Evolutionary conservation across 2,329 filamentous ascomycete species (phyloP).

Genomic region (Didymella pomorum): DNA sequence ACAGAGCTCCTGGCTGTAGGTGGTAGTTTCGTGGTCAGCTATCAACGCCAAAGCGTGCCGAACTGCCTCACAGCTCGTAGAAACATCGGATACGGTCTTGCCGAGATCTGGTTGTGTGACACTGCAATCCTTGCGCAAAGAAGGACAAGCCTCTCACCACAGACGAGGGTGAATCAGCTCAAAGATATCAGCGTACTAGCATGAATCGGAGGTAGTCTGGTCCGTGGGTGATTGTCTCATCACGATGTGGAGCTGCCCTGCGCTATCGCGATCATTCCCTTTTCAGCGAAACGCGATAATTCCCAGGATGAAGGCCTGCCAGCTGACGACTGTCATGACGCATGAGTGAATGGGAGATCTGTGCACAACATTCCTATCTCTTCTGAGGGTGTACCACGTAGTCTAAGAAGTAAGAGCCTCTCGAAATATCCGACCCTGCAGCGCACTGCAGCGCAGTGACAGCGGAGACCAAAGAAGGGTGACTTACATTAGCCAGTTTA

Average conservation of each 20-base stretch:
- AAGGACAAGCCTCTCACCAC: constrained; percentile 15
- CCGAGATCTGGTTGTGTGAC: constrained; percentile 10
- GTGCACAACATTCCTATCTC: constrained; percentile 16
- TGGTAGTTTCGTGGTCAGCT: constrained; percentile 6
- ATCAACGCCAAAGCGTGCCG: constrained; percentile 2
- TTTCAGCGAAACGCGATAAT: constrained; percentile 25
- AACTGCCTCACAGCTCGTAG: neutral
- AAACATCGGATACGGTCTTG: constrained; percentile 2
- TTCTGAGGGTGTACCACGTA: constrained; percentile 24
- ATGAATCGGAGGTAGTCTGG: constrained; percentile 31
- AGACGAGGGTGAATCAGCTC: constrained; percentile 23
- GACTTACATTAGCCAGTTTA: constrained; percentile 41
- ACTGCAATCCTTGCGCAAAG: constrained; percentile 7
- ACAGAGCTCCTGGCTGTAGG: constrained; percentile 12
- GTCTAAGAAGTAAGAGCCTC: constrained; percentile 25
- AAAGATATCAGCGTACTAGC: constrained; percentile 23
- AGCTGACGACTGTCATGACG: constrained; percentile 32
- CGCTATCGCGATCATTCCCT: constrained; percentile 31
- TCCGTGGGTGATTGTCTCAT: constrained; percentile 26
- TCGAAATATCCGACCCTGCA: constrained; percentile 33
- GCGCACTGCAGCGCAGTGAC: constrained; percentile 34
- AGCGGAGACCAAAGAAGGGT: constrained; percentile 27
- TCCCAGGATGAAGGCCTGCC: constrained; percentile 19
- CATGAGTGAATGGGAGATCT: constrained; percentile 16
- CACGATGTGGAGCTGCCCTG: constrained; percentile 32